Conservation (phyloP, 2,329 filamentous ascomycete genomes). For the Penicillium vulpinum region DNA sequence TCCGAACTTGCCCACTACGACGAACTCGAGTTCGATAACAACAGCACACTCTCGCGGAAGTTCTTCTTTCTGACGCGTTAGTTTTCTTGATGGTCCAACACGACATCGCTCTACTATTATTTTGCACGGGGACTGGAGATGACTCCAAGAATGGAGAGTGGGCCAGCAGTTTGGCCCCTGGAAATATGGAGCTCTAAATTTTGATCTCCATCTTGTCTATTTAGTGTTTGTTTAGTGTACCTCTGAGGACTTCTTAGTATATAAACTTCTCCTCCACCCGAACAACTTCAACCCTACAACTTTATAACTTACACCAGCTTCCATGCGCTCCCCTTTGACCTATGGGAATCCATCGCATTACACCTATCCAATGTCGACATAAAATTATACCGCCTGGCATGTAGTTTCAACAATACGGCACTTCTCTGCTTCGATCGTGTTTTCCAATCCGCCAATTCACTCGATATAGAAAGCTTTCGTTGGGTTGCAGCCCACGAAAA, state of each 20-base stretch:
- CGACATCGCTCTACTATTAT: too few species aligned
- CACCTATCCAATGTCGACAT: not conserved
- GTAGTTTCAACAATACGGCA: conserved; percentile 5
- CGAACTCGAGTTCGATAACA: too few species aligned
- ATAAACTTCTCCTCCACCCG: not conserved
- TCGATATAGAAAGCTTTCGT: too few species aligned
- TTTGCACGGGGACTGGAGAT: not conserved
- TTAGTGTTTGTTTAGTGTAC: not conserved
- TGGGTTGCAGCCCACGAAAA: too few species aligned
- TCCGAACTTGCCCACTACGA: too few species aligned
- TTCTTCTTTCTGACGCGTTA: too few species aligned
- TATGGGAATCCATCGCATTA: not conserved
- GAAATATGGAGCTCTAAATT: not conserved
- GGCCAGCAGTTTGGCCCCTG: not conserved
- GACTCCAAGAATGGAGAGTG: not conserved
- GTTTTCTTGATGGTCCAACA: too few species aligned
- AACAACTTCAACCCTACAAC: not conserved
- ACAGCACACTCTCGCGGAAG: too few species aligned
- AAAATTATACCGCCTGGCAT: not conserved
- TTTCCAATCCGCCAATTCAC: conserved; percentile 44
- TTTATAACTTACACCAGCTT: not conserved
- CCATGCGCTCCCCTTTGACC: not conserved
- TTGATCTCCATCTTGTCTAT: not conserved
- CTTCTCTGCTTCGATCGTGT: conserved; percentile 37
- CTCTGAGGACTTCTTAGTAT: not conserved